Base-by-base conservation (phyloP, 345 rosid species). In the Citrus mangshanensis region DNA sequence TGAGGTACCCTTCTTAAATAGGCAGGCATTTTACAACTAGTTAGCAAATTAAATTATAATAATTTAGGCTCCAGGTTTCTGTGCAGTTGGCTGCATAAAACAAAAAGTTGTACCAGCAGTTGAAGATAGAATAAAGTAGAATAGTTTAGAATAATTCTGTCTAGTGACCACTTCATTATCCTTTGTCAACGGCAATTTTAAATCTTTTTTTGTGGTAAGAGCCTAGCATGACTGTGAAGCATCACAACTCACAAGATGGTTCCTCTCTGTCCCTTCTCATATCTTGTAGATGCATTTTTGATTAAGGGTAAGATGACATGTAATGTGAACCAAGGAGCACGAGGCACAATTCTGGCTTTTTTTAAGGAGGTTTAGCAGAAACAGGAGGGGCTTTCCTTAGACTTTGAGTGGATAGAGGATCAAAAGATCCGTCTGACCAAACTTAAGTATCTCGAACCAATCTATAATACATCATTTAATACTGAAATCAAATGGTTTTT, bases 1-100 rank as follows among this genome's bases (percentile, higher is more conserved):
- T 64, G 64, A 74, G 84, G 76, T 79, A 81, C 74, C 74, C 80
- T 71, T 71, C 85, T 89, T 92, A 90, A 84, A 90, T 90, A 89
- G 87, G 81, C 80, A 82, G 77, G 56, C 71, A 79, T 46, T 73
- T 67, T 74, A 72, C 76, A 83, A 77, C 86, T 61, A 56, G 51
- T 71, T 40, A 30, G 32, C 21, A 65, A 77, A 55, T 68, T 35
- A 40, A 67, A 67, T 59, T 78, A 70, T 70, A 38, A 42, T 60
- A 30, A 46, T 18, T 82, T 55, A 28, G 27, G 65, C n/a, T 38
- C 14, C n/a, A 40, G 74, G 78, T 83, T 62, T 75, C 72, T 73
- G 70, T 42, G 76, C 46, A 78, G 82, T 76, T 80, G 78, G 72
- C 46, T 65, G 65, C 81, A 65, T 51, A 67, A 72, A 72, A 63